Evolutionary conservation across 352 stramenopile species (phyloP).

Genomic region (Phytophthora fragariae): DNA sequence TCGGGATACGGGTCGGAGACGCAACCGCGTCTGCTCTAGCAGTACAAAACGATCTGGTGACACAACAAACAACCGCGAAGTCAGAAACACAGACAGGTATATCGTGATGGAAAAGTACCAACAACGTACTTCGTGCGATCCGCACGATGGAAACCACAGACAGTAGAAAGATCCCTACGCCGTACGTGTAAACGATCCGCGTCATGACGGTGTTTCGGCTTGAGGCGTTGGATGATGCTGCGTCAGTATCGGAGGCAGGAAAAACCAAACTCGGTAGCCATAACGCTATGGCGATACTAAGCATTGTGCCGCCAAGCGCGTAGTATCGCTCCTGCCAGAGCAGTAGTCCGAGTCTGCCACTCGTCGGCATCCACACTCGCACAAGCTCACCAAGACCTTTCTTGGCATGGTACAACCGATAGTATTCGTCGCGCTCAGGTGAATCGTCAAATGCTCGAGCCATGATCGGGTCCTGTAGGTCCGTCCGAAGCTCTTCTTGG

Average conservation of each 20-base stretch:
- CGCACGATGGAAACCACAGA: constrained; percentile 46
- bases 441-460: constrained; percentile 43
- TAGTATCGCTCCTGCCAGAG: constrained; percentile 61
- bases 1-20: constrained; percentile 49
- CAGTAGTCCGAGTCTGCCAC: constrained; percentile 53
- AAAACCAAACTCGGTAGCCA: constrained; percentile 14
- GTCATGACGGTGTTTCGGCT: constrained; percentile 50
- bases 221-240: constrained; percentile 10
- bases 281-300: constrained; percentile 20
- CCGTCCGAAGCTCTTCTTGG: constrained; percentile 53
- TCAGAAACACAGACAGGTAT: neutral
- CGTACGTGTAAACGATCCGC: constrained; percentile 46
- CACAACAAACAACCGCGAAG: constrained; percentile 4
- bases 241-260: neutral
- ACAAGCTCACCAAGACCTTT: constrained; percentile 56
- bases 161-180: constrained; percentile 43
- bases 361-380: constrained; percentile 71
- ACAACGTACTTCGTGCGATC: constrained; percentile 46
- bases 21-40: constrained; percentile 58
- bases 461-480: constrained; percentile 53
- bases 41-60: constrained; percentile 62
- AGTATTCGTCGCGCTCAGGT: constrained; percentile 50
- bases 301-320: constrained; percentile 41
- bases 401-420: constrained; percentile 45
- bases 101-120: neutral